Conservation (phyloP, 805 yeast genomes). For the Candida odintsovae region DNA sequence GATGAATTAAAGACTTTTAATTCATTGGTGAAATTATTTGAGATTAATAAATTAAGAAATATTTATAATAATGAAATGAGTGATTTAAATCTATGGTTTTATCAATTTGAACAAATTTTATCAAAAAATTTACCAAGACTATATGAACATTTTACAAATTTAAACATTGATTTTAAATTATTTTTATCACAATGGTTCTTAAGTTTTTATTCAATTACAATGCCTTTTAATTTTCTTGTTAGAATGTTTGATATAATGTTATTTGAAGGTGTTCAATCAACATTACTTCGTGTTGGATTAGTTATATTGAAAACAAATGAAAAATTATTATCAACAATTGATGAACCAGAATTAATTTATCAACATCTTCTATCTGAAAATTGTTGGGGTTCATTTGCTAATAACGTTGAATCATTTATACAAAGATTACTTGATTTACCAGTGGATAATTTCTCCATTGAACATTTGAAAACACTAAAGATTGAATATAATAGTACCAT, state of each 20-base stretch:
- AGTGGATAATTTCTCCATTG: slow-evolving; percentile 7
- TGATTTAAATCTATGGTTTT: slow-evolving; percentile 46
- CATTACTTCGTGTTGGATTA: slow-evolving; percentile 49
- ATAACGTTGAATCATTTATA: slow-evolving; percentile 30
- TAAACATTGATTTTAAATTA: slow-evolving; percentile 37
- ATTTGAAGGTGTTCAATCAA: slow-evolving; percentile 49
- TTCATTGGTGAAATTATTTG: slow-evolving; percentile 52
- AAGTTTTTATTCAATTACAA: slow-evolving; percentile 51
- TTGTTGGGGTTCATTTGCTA: slow-evolving; percentile 37
- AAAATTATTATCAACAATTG: slow-evolving; percentile 28
- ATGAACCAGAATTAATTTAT: slow-evolving; percentile 35
- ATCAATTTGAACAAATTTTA: slow-evolving; percentile 43
- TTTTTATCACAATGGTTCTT: slow-evolving; percentile 65
- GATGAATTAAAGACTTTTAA: slow-evolving; percentile 40
- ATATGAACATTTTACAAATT: slow-evolving; percentile 33
- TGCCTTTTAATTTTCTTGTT: slow-evolving; percentile 47
- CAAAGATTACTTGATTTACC: slow-evolving; percentile 22
- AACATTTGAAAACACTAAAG: slow-evolving; percentile 5
- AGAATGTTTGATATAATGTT: slow-evolving; percentile 45
- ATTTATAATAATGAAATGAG: slow-evolving; percentile 49
- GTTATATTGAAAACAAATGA: slow-evolving; percentile 46
- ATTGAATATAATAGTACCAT: background rate
- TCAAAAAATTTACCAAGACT: slow-evolving; percentile 35
- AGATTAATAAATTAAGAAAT: slow-evolving; percentile 48
- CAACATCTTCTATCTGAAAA: slow-evolving; percentile 34